Conservation (phyloP, 306 rosid genomes). For the Crotalaria pallida region DNA sequence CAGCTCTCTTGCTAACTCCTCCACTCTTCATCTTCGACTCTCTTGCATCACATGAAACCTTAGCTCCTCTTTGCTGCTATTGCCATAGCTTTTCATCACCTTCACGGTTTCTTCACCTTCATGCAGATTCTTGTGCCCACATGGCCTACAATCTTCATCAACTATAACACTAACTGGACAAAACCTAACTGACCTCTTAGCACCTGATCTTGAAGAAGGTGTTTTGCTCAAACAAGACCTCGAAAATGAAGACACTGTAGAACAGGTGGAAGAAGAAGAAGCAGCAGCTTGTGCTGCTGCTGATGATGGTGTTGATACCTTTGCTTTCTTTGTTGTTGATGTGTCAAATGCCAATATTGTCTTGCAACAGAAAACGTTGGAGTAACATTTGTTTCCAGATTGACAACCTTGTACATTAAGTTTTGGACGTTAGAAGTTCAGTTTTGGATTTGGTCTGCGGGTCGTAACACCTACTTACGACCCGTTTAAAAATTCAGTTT, state of each 20-base stretch:
- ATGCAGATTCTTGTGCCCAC: constrained; percentile 57
- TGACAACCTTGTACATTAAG: too few species aligned
- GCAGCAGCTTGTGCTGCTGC: constrained; percentile 29
- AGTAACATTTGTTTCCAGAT: too few species aligned
- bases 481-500: too few species aligned
- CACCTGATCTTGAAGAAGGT: constrained; percentile 63
- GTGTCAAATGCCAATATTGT: too few species aligned
- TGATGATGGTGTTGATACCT: too few species aligned
- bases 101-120: constrained; percentile 23
- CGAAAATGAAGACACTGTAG: constrained; percentile 83
- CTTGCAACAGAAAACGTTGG: too few species aligned
- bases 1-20: constrained; percentile 56
- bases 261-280: constrained; percentile 69
- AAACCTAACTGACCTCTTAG: constrained; percentile 78
- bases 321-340: too few species aligned
- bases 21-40: constrained; percentile 50
- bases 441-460: too few species aligned
- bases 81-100: constrained; percentile 14
- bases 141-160: constrained; percentile 78
- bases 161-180: constrained; percentile 80
- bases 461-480: too few species aligned
- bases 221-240: constrained; percentile 88
- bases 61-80: constrained; percentile 27
- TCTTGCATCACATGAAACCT: constrained; percentile 45
- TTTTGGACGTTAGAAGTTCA: too few species aligned